Percentiles rank a stretch among this genome's conserved stretches.
Evolutionary conservation across 148 eudicot genomes (phyloP).

Genomic region (Vaccinium macrocarpon): DNA sequence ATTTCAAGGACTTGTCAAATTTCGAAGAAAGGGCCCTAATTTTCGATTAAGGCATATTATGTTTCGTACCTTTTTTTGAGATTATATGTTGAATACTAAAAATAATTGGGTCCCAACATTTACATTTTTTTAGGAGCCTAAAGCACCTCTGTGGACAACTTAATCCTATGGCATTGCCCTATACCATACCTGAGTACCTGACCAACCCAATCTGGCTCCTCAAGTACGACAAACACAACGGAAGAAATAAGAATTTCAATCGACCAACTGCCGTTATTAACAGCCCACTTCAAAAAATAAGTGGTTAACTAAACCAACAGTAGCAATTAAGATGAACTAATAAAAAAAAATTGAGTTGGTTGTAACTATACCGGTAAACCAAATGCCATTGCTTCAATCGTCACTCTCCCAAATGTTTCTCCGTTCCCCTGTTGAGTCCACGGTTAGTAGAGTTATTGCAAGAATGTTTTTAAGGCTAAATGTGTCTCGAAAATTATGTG

Average conservation of each 20-base stretch:
- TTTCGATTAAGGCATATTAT: no score
- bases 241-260: no score
- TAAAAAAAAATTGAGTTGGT: conserved; percentile 19
- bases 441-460: conserved; percentile 4
- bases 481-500: background rate
- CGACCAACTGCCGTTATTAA: no score
- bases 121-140: no score
- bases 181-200: background rate
- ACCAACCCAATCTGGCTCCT: background rate
- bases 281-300: no score
- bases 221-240: no score
- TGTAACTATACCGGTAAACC: conserved; percentile 72
- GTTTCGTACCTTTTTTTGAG: no score
- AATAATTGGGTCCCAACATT: no score
- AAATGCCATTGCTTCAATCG: conserved; percentile 97
- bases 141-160: no score
- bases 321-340: background rate
- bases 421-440: conserved; percentile 65
- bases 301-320: background rate
- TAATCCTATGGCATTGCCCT: background rate
- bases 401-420: conserved; percentile 97
- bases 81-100: no score
- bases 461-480: background rate
- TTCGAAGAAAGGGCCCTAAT: no score
- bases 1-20: no score